Evolutionary conservation across 768 basidiomycete species (phyloP).

Genomic region (Leccinum longicurvipes): DNA sequence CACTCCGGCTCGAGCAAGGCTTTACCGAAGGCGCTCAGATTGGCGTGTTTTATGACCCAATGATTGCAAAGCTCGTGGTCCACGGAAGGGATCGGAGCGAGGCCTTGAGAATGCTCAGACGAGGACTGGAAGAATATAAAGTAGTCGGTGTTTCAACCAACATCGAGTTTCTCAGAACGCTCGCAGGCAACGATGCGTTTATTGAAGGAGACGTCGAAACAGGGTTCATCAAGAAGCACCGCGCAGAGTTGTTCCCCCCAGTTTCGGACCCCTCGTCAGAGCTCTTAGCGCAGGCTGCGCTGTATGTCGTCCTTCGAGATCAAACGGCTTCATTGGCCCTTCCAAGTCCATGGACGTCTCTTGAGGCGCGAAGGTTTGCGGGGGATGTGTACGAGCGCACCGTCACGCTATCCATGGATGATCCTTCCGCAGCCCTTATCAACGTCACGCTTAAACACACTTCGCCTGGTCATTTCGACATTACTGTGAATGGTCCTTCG

Average conservation of each 20-base stretch:
- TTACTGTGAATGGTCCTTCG: conserved; percentile 41
- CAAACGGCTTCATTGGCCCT: conserved; percentile 32
- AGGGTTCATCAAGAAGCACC: conserved; percentile 91
- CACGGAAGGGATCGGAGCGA: conserved; percentile 82
- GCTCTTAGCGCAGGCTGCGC: conserved; percentile 73
- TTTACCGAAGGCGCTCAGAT: conserved; percentile 78
- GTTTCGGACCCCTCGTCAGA: conserved; percentile 55
- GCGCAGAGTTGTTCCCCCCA: conserved; percentile 74
- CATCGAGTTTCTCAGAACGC: conserved; percentile 76
- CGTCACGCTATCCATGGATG: conserved; percentile 61
- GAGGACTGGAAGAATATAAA: conserved; percentile 82
- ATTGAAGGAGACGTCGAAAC: conserved; percentile 82
- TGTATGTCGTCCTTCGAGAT: conserved; percentile 71
- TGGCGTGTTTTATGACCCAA: conserved; percentile 87
- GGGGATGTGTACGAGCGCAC: conserved; percentile 65
- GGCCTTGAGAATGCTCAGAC: conserved; percentile 75
- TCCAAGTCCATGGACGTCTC: conserved; percentile 63
- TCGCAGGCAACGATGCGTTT: conserved; percentile 79
- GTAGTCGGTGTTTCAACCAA: conserved; percentile 92
- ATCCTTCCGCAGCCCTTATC: conserved; percentile 33
- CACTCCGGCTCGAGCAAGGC: conserved; percentile 87
- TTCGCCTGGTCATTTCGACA: conserved; percentile 47
- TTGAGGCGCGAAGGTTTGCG: conserved; percentile 75
- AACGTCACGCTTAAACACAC: conserved; percentile 43
- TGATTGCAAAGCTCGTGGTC: conserved; percentile 91